Percentiles rank a stretch among this genome's conserved stretches.
phyloP scores from a whole-genome alignment of 805 yeast genomes.

The Candida xyloterini region DNA sequence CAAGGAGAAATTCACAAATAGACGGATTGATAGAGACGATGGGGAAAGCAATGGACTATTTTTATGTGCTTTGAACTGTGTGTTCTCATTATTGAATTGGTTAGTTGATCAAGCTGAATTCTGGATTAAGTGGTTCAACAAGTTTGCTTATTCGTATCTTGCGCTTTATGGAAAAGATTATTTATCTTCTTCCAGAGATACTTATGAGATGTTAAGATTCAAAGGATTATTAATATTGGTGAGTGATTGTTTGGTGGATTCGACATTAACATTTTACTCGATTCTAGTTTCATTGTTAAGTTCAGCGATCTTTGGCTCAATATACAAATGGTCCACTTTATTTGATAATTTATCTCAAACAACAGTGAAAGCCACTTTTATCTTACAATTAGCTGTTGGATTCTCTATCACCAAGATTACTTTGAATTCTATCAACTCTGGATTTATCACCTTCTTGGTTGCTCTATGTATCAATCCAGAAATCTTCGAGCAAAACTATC shows the following conservation, averaged over 20 bases:
- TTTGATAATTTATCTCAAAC: conserved; percentile 25
- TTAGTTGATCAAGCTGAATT: conserved; percentile 35
- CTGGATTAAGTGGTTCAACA: conserved; percentile 76
- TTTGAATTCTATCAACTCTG: conserved; percentile 73
- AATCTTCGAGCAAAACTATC: conserved; percentile 69
- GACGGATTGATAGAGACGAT: conserved; percentile 35
- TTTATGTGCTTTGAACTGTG: conserved; percentile 44
- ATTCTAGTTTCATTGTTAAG: conserved; percentile 53
- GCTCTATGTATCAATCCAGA: conserved; percentile 86
- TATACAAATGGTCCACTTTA: conserved; percentile 13
- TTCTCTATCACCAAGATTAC: conserved; percentile 73
- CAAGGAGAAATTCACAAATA: conserved; percentile 38
- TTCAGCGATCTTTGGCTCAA: conserved; percentile 28
- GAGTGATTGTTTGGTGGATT: conserved; percentile 77
- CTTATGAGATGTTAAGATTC: conserved; percentile 71
- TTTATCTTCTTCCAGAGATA: conserved; percentile 71
- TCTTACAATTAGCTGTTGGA: conserved; percentile 54
- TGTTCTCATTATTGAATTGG: conserved; percentile 69
- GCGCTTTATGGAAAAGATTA: conserved; percentile 85
- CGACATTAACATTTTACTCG: conserved; percentile 75
- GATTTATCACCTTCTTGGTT: conserved; percentile 79
- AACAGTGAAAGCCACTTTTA: conserved; percentile 26
- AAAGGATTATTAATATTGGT: conserved; percentile 84
- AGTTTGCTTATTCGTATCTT: conserved; percentile 82
- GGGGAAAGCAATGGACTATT: conserved; percentile 50